Conservation (phyloP, 2,329 filamentous ascomycete genomes). For the Sporothrix inflata region DNA sequence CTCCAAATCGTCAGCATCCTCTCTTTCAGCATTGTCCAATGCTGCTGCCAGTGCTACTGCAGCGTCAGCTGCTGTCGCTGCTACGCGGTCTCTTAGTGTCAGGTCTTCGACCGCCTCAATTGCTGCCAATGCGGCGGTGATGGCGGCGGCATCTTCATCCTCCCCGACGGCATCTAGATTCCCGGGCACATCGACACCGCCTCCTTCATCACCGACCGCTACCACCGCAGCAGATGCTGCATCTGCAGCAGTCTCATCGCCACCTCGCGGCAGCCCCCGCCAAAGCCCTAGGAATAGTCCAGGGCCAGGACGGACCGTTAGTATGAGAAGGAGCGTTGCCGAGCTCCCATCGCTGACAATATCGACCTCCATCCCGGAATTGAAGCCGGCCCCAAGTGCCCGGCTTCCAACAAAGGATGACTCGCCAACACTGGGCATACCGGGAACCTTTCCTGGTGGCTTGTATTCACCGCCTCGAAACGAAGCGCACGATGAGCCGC, state of each 20-base stretch:
- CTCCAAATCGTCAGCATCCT: conserved; percentile 27
- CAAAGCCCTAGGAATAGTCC: conserved; percentile 14
- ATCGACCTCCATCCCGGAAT: conserved; percentile 27
- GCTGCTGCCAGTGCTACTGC: background rate
- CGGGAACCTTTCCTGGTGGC: conserved; percentile 60
- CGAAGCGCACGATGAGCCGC: conserved; percentile 49
- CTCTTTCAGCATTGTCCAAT: conserved; percentile 24
- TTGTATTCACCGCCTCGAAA: conserved; percentile 42
- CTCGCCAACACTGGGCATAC: conserved; percentile 69
- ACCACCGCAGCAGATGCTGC: background rate
- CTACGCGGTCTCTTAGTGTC: background rate
- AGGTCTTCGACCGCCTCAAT: conserved; percentile 14
- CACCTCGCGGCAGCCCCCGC: background rate
- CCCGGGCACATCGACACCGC: background rate
- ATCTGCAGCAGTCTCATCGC: background rate
- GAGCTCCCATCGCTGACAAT: conserved; percentile 18
- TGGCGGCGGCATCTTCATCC: background rate
- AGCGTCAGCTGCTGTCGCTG: conserved; percentile 28
- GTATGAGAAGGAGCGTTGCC: background rate
- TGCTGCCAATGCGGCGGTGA: conserved; percentile 19
- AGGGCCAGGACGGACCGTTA: background rate
- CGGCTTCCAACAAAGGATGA: conserved; percentile 46
- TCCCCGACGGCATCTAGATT: conserved; percentile 6
- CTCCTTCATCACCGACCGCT: conserved; percentile 4
- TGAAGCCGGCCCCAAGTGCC: conserved; percentile 26